A percentile compares a stretch with the other conserved stretches of the same genome.
These are phyloP conservation scores for Microsporum ferrugineum DNA, from an alignment of 2,329 filamentous ascomycete species.

Conservation along the genomic window DNA sequence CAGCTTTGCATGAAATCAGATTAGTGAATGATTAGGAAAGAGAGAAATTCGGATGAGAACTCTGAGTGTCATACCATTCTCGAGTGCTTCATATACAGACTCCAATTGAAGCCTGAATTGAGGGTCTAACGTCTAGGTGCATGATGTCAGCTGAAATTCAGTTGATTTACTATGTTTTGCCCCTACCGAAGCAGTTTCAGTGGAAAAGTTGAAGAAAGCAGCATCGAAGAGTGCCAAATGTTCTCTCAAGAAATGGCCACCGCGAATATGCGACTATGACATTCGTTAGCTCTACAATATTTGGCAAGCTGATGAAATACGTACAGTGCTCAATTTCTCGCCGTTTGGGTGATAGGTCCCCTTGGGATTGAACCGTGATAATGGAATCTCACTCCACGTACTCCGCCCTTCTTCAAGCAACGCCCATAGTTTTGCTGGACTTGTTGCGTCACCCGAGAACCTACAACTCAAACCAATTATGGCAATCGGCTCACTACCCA, in stretches of 20 bases:
- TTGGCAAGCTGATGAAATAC: background rate
- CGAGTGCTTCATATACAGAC: constrained; percentile 19
- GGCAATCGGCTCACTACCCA: constrained; percentile 16
- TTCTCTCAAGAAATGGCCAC: constrained; percentile 11
- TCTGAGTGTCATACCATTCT: constrained; percentile 13
- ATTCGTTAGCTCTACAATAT: background rate
- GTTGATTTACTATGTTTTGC: too few relatives aligned
- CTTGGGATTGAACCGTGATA: constrained; percentile 21
- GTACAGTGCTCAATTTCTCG: background rate
- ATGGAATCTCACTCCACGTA: constrained; percentile 22
- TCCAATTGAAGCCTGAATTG: constrained; percentile 23
- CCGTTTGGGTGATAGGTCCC: constrained; percentile 13
- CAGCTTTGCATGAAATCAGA: constrained; percentile 11
- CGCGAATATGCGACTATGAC: background rate
- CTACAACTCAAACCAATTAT: constrained; percentile 26
- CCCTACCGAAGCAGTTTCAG: constrained; percentile 14
- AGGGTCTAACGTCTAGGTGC: constrained; percentile 19
- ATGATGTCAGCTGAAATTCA: too few relatives aligned
- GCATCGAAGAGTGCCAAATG: constrained; percentile 23
- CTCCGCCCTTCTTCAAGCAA: constrained; percentile 18
- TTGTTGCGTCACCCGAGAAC: constrained; percentile 23
- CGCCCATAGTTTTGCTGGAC: constrained; percentile 27
- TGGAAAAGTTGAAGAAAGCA: constrained; percentile 21
- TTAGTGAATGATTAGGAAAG: background rate
- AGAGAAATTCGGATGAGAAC: background rate